phyloP scores from a whole-genome alignment of 2,329 filamentous ascomycete species.

The Blastomyces percursus region DNA sequence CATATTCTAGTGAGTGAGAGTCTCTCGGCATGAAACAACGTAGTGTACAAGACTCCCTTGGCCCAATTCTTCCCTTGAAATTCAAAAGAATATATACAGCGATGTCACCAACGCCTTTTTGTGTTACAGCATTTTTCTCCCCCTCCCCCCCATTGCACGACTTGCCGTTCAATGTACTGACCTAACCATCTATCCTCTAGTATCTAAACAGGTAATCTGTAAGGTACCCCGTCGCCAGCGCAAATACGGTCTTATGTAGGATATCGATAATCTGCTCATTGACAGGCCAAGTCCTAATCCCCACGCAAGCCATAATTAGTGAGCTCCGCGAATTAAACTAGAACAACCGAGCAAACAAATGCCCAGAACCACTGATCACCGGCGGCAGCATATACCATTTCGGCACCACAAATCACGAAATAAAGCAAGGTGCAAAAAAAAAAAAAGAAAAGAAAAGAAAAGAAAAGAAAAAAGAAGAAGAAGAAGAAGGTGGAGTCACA shows the following conservation, averaged over 20 bases:
- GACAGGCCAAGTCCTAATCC: conserved; percentile 21
- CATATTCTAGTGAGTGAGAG: background rate
- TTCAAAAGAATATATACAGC: background rate
- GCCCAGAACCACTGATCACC: too few relatives aligned
- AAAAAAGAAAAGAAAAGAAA: too few relatives aligned
- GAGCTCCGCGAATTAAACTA: background rate
- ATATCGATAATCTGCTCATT: conserved; percentile 25
- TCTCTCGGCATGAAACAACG: too few relatives aligned
- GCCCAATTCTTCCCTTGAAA: background rate
- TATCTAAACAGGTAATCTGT: conserved; percentile 12
- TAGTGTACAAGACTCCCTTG: too few relatives aligned
- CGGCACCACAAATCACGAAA: background rate
- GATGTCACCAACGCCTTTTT: background rate
- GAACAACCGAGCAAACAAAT: too few relatives aligned
- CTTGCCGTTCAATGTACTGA: background rate
- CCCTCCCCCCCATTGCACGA: background rate
- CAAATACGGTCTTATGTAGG: conserved; percentile 22
- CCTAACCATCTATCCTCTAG: too few relatives aligned
- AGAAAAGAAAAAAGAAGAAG: background rate
- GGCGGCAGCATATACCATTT: too few relatives aligned
- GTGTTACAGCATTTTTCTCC: background rate
- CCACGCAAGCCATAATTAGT: background rate
- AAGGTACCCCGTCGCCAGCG: conserved; percentile 20
- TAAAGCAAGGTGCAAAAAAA: too few relatives aligned
- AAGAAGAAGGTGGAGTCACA: background rate